Conservation (phyloP, 345 rosid genomes). For the Rhodamnia rubescens region DNA sequence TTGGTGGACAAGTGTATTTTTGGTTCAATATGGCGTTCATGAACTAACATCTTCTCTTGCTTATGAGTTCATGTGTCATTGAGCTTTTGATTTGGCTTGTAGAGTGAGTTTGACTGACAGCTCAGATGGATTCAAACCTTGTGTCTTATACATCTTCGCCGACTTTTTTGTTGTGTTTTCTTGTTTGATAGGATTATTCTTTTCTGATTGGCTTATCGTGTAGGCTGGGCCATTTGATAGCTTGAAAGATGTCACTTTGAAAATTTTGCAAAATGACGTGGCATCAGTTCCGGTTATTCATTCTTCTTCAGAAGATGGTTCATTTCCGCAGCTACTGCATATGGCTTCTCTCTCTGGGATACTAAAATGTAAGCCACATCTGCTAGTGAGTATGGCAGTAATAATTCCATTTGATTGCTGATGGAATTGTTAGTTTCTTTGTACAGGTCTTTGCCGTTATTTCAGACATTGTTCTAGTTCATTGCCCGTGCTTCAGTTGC, state of each 20-base stretch:
- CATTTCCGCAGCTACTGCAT: constrained; percentile 67
- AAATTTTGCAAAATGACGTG: constrained; percentile 69
- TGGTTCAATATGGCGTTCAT: neutral
- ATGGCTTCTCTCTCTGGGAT: constrained; percentile 93
- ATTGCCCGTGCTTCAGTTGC: constrained; percentile 84
- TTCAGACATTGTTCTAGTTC: constrained; percentile 81
- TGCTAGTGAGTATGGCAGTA: constrained; percentile 11
- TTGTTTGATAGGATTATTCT: neutral
- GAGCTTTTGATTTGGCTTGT: neutral
- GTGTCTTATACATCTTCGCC: neutral
- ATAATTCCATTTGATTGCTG: constrained; percentile 1
- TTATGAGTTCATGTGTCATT: neutral
- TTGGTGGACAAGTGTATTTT: neutral
- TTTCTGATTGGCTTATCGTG: neutral
- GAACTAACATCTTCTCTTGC: neutral
- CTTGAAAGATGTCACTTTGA: constrained; percentile 71
- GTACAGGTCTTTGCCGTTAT: constrained; percentile 84
- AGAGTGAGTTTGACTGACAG: neutral
- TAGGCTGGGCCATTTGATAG: constrained; percentile 93
- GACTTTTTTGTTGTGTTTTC: neutral
- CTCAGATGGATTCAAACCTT: neutral
- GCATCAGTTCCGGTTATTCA: constrained; percentile 69
- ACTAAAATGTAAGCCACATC: constrained; percentile 67
- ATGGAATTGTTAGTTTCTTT: constrained; percentile 1
- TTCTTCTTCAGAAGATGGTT: constrained; percentile 42